Conservation (phyloP, 495 filamentous ascomycete species). For the Schizothecium vesticola region DNA sequence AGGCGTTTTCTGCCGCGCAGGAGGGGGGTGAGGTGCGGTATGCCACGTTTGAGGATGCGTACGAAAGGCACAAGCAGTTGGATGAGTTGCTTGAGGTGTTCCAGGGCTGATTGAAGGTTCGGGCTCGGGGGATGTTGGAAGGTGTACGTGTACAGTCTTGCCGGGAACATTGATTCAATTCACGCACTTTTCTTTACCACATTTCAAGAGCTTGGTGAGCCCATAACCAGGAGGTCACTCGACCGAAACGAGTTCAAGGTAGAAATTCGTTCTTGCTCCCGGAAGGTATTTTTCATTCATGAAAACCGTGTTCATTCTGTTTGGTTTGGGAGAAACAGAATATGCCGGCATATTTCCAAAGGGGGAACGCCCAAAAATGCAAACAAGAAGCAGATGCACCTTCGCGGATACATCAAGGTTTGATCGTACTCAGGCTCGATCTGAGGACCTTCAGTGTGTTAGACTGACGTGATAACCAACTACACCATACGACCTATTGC, state of each 20-base stretch:
- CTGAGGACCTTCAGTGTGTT: neutral
- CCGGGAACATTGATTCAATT: neutral
- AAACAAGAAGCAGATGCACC: neutral
- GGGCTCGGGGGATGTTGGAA: neutral
- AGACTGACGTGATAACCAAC: neutral
- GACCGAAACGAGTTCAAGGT: neutral
- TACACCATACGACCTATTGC: neutral
- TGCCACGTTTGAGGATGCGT: slow-evolving; percentile 39
- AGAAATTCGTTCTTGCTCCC: neutral
- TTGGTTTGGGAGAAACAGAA: too few relatives aligned
- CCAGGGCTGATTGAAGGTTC: neutral
- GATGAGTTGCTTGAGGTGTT: slow-evolving; percentile 14
- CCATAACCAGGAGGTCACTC: neutral
- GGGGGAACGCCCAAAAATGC: neutral
- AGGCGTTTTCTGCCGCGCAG: slow-evolving; percentile 36
- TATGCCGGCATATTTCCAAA: neutral
- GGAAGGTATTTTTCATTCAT: too few relatives aligned
- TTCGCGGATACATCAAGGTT: neutral
- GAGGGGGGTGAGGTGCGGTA: slow-evolving; percentile 12
- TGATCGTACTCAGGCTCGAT: neutral
- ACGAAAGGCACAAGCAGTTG: slow-evolving; percentile 39
- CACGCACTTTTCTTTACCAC: neutral
- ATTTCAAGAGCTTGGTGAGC: neutral
- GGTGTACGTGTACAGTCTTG: neutral
- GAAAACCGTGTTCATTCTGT: too few relatives aligned